Evolutionary conservation across 129 eudicot species (phyloP), one percentile per base, ranked within the genome.

Genomic region (Ambrosia trifida): DNA sequence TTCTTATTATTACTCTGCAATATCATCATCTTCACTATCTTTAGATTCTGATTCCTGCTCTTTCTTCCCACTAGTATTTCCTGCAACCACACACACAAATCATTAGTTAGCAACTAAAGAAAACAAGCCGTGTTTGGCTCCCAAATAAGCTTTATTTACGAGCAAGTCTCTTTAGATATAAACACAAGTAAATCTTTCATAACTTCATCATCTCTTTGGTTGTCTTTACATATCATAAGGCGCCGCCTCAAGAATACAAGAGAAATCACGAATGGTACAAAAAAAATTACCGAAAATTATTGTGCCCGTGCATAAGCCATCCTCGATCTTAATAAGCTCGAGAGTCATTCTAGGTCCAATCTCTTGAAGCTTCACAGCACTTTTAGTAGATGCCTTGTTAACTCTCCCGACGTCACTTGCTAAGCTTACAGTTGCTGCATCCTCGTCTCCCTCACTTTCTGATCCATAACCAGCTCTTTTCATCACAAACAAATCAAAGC

Each of bases 341-440:
- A 94, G 91, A 9, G 97, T 87, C 99, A 94, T 87, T 59, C 99
- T 77, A 13, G 97, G 99, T 50, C 99, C 99, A 64, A 94, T 82
- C 79, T 94, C 99, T 86, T 94, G 99, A 76, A 94, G 99, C 83
- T 84, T 94, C 45, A 94, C 99, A 9, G 99, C 99, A 83, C 98
- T 93, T 71, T 89, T 89, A 33, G 86, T 87, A 64, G 95, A 75
- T 40, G 96, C 96, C 47, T 88, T 85, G 10, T 93, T 93, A 30
- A 93, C 88, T 80, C 98, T 81, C 9, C 95, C 95, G 50, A 93
- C 33, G 78, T 93, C 92, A 57, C 64, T 78, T 54, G 90, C 75
- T 64, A 93, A 84, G 76, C 83, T 89, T 54, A 93, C 98, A 47
- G 91, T 90, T 51, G 98, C 96, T 5, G 87, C 98, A 82, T 93